Evolutionary conservation across 495 filamentous ascomycete genomes (phyloP), one percentile per base, ranked within the genome.

Genomic region (Polyplosphaeria fusca): DNA sequence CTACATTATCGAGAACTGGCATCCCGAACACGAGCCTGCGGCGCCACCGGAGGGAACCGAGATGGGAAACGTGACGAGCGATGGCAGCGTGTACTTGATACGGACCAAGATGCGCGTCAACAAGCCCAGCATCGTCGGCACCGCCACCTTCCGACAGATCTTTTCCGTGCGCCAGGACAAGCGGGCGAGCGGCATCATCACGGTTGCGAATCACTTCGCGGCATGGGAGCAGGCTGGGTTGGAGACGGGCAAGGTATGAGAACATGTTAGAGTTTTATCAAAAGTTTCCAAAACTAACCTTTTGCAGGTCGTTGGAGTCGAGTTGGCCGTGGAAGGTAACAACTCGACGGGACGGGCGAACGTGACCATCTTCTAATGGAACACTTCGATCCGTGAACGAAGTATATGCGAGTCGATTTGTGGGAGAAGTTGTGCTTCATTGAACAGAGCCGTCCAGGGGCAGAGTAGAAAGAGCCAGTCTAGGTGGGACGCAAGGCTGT

Each of bases 1-100:
- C 71, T 85, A 84, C 70, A 76, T 86, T 47, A 65, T 84, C 46
- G 82, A 85, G 61, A 68, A 70, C 58, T 82, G 72, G 66, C 79
- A 79, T 32, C 80, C 80, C 18, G 69, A 63, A 74, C 82, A 65
- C 81, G 79, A 14, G 66, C 68, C 42, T 68, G 67, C 35, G 69
- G 70, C 39, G 12, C 23, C 51, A 2, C 19, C 37, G 11, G 54
- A 45, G 14, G 47, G 47, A 13, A 49, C 30, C 22, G 71, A 74
- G 62, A 74, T 75, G 55, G 57, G 51, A 11, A 52, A 46, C 20
- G 9, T 65, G 14, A 61, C 58, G 1, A 20, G 40, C 42, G 67
- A 69, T 37, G 67, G 58, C 37, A 47, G 61, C 35, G 38, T 56
- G 7, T 69, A 69, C 47, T 11, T 47, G 18, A 63, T 69, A 9